These are phyloP conservation scores for Hordeum pubiflorum DNA, from an alignment of 202 grass and related monocot species.

Conservation along the genomic window DNA sequence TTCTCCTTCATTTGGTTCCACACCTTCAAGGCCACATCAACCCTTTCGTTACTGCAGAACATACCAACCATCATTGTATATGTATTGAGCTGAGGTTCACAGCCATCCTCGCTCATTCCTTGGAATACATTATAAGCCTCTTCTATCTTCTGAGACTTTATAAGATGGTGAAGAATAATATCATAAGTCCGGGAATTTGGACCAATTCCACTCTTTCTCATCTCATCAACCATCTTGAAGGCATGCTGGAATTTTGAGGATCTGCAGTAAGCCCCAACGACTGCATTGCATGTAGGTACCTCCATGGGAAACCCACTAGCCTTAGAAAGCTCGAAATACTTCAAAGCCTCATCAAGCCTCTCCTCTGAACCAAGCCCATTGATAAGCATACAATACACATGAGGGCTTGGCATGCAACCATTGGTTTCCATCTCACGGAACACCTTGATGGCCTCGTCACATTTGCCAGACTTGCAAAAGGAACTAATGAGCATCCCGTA, in stretches of 20 bases:
- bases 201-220: conserved; percentile 51
- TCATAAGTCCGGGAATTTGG: conserved; percentile 66
- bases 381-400: conserved; percentile 74
- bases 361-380: conserved; percentile 58
- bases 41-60: conserved; percentile 60
- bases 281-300: conserved; percentile 72
- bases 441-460: conserved; percentile 67
- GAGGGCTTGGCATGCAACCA: conserved; percentile 63
- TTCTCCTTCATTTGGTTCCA: conserved; percentile 72
- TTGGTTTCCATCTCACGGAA: conserved; percentile 51
- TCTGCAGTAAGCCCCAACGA: conserved; percentile 63
- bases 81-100: conserved; percentile 61
- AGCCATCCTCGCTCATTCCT: conserved; percentile 42
- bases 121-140: conserved; percentile 54
- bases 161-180: conserved; percentile 60
- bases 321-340: conserved; percentile 64
- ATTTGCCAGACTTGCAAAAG: conserved; percentile 56
- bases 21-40: conserved; percentile 78
- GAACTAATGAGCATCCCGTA: conserved; percentile 65
- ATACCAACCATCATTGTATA: conserved; percentile 76
- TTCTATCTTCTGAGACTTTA: conserved; percentile 51
- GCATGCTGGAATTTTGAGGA: conserved; percentile 54
- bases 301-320: conserved; percentile 54
- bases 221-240: conserved; percentile 63
- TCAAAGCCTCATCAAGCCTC: conserved; percentile 65